phyloP scores from a whole-genome alignment of 805 yeast genomes.

The Metschnikowia similis region DNA sequence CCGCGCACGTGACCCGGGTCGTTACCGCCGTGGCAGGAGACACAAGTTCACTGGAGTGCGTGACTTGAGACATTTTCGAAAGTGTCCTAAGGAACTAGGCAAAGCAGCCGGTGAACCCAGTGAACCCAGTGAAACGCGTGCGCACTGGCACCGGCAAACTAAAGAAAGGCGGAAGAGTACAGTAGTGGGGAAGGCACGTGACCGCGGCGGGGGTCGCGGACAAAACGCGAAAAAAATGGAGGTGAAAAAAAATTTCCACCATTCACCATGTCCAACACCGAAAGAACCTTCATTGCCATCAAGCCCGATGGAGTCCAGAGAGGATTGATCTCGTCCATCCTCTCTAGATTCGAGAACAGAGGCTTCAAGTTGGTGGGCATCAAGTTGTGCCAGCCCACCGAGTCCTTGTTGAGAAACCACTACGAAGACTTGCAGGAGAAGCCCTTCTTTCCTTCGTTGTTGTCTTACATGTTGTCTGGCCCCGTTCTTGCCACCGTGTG shows the following conservation, averaged over 20 bases:
- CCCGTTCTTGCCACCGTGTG: slow-evolving; percentile 99
- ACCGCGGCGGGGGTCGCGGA: background rate
- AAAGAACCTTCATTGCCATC: slow-evolving; percentile 89
- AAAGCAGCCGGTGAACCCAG: no score
- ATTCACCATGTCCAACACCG: slow-evolving; percentile 50
- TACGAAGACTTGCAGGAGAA: slow-evolving; percentile 92
- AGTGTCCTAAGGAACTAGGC: no score
- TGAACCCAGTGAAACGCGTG: background rate
- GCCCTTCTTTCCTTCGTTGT: slow-evolving; percentile 97
- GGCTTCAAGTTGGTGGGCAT: slow-evolving; percentile 97
- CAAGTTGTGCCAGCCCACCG: slow-evolving; percentile 85
- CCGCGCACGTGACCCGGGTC: no score
- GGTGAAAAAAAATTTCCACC: slow-evolving; percentile 9
- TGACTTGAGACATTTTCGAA: no score
- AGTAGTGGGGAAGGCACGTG: no score
- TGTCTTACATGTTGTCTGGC: slow-evolving; percentile 95
- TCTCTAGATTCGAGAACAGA: slow-evolving; percentile 92
- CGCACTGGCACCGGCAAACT: no score
- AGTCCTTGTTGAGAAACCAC: slow-evolving; percentile 84
- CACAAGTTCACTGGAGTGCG: background rate
- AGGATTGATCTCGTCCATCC: slow-evolving; percentile 86
- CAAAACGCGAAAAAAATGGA: background rate
- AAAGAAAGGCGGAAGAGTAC: no score
- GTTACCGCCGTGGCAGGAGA: background rate
- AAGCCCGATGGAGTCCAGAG: slow-evolving; percentile 99